These are phyloP conservation scores for Corallochytrium limacisporum DNA, from an alignment of 78 protist species.

Conservation along the genomic window DNA sequence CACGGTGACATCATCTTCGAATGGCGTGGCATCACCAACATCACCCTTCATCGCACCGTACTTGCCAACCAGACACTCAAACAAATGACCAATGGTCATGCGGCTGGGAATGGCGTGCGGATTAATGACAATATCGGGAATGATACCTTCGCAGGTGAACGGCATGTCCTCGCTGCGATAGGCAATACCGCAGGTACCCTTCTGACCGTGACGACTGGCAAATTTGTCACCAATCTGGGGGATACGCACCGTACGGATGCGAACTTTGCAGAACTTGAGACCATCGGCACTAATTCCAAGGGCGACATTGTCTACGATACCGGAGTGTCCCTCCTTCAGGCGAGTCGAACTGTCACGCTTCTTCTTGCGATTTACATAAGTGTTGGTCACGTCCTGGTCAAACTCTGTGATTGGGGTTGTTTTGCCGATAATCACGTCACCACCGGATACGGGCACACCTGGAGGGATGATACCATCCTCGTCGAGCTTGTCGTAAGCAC, in stretches of 20 bases:
- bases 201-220: conserved; percentile 99
- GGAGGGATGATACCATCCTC: conserved; percentile 93
- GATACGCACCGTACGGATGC: conserved; percentile 75
- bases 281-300: conserved; percentile 69
- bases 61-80: conserved; percentile 95
- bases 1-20: conserved; percentile 74
- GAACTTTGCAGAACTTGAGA: conserved; percentile 72
- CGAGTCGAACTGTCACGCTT: conserved; percentile 47
- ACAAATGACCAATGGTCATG: conserved; percentile 99
- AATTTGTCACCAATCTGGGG: conserved; percentile 99
- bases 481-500: conserved; percentile 88
- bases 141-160: conserved; percentile 67
- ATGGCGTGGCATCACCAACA: conserved; percentile 95
- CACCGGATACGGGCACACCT: conserved; percentile 78
- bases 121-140: conserved; percentile 97
- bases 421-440: conserved; percentile 94
- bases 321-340: conserved; percentile 21
- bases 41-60: conserved; percentile 43
- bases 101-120: conserved; percentile 99
- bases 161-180: conserved; percentile 98
- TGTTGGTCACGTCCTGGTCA: conserved; percentile 5
- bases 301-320: conserved; percentile 28
- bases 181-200: conserved; percentile 97
- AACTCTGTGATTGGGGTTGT: conserved; percentile 53
- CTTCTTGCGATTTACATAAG: conserved; percentile 13